phyloP scores from a whole-genome alignment of 2,329 filamentous ascomycete genomes.

The Cytospora leucostoma region DNA sequence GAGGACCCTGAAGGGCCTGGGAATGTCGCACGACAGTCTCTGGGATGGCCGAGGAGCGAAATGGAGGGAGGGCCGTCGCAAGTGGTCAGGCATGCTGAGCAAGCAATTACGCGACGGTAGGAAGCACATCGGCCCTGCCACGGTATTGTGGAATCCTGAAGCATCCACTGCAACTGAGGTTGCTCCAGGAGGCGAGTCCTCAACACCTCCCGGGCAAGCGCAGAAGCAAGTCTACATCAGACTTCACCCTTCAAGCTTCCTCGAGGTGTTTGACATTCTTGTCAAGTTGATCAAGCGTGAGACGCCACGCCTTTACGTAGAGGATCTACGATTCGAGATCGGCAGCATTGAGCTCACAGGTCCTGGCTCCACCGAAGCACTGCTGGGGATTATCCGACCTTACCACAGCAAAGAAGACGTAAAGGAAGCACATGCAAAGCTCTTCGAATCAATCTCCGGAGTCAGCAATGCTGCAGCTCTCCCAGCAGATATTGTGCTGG shows the following conservation, averaged over 20 bases:
- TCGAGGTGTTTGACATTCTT: conserved; percentile 67
- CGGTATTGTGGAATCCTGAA: conserved; percentile 71
- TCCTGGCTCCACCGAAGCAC: conserved; percentile 76
- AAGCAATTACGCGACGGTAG: conserved; percentile 55
- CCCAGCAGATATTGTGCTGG: conserved; percentile 68
- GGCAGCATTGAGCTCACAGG: conserved; percentile 59
- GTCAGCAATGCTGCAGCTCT: conserved; percentile 70
- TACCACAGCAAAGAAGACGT: conserved; percentile 40
- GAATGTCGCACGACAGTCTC: conserved; percentile 59
- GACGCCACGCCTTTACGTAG: conserved; percentile 62
- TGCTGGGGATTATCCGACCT: conserved; percentile 68
- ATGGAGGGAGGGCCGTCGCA: conserved; percentile 63
- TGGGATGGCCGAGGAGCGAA: conserved; percentile 67
- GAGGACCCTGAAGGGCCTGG: conserved; percentile 65
- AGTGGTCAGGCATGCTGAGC: conserved; percentile 53
- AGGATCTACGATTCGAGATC: conserved; percentile 70
- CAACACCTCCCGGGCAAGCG: conserved; percentile 25
- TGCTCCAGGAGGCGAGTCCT: conserved; percentile 21
- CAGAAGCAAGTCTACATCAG: conserved; percentile 64
- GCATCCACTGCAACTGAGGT: conserved; percentile 26
- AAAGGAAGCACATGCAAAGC: conserved; percentile 45
- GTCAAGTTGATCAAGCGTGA: conserved; percentile 58
- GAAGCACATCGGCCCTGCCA: conserved; percentile 69
- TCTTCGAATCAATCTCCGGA: conserved; percentile 55
- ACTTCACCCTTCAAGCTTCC: conserved; percentile 79